phyloP scores from a whole-genome alignment of 1,139 yeast genomes.

The Kazachstania sp. region DNA sequence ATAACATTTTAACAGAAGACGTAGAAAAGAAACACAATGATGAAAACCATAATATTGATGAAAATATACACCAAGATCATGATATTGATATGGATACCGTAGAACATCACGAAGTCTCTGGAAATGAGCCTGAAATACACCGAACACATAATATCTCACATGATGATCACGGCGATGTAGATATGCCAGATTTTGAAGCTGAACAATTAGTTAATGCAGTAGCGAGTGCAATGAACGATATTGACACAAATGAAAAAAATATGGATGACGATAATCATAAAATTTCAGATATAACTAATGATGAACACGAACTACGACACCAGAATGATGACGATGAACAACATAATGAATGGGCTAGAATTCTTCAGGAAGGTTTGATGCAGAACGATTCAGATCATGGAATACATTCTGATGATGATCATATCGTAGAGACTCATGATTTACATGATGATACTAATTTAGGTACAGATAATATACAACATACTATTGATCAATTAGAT shows the following conservation, averaged over 20 bases:
- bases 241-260: conserved; percentile 15
- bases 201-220: conserved; percentile 24
- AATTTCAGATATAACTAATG: neutral
- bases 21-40: conserved; percentile 17
- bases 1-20: conserved; percentile 20
- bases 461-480: conserved; percentile 4
- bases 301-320: neutral
- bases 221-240: conserved; percentile 24
- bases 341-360: conserved; percentile 26
- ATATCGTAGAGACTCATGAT: neutral
- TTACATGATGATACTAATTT: conserved; percentile 1
- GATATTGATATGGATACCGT: neutral
- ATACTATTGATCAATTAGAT: conserved; percentile 20
- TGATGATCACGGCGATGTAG: conserved; percentile 4
- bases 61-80: conserved; percentile 7
- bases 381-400: conserved; percentile 9
- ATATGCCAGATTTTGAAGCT: conserved; percentile 16
- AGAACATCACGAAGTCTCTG: neutral
- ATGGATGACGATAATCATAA: conserved; percentile 7
- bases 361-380: conserved; percentile 25
- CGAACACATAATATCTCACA: too few species aligned
- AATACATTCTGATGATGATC: neutral
- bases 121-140: neutral
- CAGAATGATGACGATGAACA: conserved; percentile 10
- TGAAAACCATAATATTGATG: neutral